Conservation (phyloP, 2,329 filamentous ascomycete species). For the Penicillium sp. region DNA sequence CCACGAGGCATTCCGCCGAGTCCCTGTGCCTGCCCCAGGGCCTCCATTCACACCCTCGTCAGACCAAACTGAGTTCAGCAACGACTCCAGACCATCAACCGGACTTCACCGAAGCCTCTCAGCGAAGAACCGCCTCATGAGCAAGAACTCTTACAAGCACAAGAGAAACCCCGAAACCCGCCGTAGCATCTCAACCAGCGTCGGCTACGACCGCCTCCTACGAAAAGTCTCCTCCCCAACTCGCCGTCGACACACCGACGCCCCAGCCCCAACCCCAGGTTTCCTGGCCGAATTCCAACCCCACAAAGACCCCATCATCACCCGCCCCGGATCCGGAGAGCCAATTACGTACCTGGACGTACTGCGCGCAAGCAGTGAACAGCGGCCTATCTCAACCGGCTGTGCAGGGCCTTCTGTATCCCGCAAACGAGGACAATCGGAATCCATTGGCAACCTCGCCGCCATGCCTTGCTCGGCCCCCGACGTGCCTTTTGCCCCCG, state of each 20-base stretch:
- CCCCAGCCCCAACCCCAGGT: conserved; percentile 32
- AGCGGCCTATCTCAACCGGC: neutral
- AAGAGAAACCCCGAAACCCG: conserved; percentile 25
- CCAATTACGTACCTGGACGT: conserved; percentile 32
- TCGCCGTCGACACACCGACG: conserved; percentile 41
- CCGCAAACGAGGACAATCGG: conserved; percentile 10
- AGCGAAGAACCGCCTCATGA: conserved; percentile 29
- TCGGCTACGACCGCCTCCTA: conserved; percentile 17
- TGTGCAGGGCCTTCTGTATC: conserved; percentile 1
- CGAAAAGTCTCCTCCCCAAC: conserved; percentile 19
- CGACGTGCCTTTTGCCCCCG: conserved; percentile 11
- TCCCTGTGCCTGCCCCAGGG: conserved; percentile 31
- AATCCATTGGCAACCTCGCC: conserved; percentile 10
- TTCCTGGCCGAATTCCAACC: conserved; percentile 25
- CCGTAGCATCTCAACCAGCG: conserved; percentile 30
- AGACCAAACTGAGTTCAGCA: conserved; percentile 21
- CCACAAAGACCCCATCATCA: neutral
- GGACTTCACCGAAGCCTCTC: conserved; percentile 24
- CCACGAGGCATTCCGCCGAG: conserved; percentile 40
- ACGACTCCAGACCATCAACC: conserved; percentile 6
- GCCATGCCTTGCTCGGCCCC: conserved; percentile 6
- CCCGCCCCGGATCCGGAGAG: conserved; percentile 8
- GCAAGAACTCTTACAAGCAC: conserved; percentile 31
- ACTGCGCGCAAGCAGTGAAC: conserved; percentile 19
- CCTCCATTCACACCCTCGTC: conserved; percentile 33